phyloP scores from a whole-genome alignment of 371 early-diverging fungal genomes.

The Mucor saturninus region DNA sequence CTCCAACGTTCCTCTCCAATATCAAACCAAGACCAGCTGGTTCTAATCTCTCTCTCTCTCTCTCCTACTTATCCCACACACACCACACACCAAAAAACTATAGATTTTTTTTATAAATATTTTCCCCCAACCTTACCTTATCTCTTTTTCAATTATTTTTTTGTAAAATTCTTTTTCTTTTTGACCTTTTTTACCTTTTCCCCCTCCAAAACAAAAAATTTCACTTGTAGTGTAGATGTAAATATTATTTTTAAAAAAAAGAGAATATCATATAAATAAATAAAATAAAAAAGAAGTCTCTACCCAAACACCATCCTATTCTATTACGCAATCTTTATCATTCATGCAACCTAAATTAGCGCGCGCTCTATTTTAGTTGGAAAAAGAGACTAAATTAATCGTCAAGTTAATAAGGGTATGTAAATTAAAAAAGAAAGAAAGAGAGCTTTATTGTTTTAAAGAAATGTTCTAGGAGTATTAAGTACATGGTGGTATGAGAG shows the following conservation, averaged over 20 bases:
- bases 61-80: background rate
- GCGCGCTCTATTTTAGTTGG: no score
- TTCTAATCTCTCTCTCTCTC: constrained; percentile 55
- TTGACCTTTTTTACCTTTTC: background rate
- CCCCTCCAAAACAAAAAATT: background rate
- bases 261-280: background rate
- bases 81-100: background rate
- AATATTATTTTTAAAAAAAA: constrained; percentile 7
- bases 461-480: background rate
- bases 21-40: constrained; percentile 74
- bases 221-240: constrained; percentile 6
- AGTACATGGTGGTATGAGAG: background rate
- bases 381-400: no score
- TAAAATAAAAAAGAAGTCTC: background rate
- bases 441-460: background rate
- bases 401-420: no score
- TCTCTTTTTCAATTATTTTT: constrained; percentile 1
- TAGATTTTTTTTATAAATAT: constrained; percentile 13
- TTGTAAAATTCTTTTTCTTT: background rate
- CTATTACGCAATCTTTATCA: no score
- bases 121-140: background rate
- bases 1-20: constrained; percentile 40
- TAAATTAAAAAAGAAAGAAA: background rate
- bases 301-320: no score
- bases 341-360: no score